Evolutionary conservation across 1,284 basidiomycete species (phyloP), one percentile per base, ranked within the genome.

Genomic region (Vanrija pseudolonga): DNA sequence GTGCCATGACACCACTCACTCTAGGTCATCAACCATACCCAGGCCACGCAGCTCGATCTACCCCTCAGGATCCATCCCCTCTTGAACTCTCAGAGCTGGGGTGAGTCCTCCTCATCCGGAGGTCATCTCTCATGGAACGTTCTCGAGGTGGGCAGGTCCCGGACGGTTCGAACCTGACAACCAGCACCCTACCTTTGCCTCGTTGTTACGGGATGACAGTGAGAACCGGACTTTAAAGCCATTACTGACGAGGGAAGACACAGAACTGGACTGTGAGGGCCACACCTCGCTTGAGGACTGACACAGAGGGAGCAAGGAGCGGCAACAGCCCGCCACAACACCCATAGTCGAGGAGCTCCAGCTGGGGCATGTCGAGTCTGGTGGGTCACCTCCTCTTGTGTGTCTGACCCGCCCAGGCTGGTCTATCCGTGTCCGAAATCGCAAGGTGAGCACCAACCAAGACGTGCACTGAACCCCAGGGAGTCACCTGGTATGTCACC

Each of bases 271-370:
- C 64, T 67, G 65, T 65, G 40, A 53, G 65, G 56, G 20, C 18
- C 18, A 4, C 6, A 3, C 2, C 26, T 24, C 20, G 22, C 1
- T 36, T 3, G 8, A 2, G 1, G 37, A 22, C n/a, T 47, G 17
- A 37, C 8, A 6, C 3, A 7, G 8, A 49, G 71, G 71, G 71
- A 71, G 71, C 64, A 74, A 74, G 63, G 72, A 74, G 54, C 51
- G 72, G 28, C 71, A 71, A 18, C 72, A 74, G 49, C 72, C 72
- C 8, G 72, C 72, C 20, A 74, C 72, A n/a, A 68, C 68, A 0
- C 72, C 72, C 8, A 74, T 74, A 19, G 71, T 73, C 17, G 72
- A 74, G 55, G 72, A 74, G 48, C 45, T 74, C 44, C 69, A 74
- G 50, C 51, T 74, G 26, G 72, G 72, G 14, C 68, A 74, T 55